phyloP scores from a whole-genome alignment of 2,329 filamentous ascomycete species.

The Hymenoscyphus scutula region DNA sequence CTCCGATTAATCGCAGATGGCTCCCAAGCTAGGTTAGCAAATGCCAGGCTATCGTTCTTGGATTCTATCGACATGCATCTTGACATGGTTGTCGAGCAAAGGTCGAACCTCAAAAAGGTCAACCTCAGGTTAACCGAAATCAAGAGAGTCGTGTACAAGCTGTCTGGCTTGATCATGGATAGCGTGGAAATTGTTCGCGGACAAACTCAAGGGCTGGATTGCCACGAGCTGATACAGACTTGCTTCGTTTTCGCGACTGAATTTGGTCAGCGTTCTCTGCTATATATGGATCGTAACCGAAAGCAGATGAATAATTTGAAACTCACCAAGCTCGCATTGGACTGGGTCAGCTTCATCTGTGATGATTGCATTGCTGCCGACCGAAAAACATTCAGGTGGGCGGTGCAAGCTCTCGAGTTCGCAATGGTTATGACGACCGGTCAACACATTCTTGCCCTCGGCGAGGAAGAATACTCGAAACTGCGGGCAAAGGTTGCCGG shows the following conservation, averaged over 20 bases:
- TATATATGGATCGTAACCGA: constrained; percentile 94
- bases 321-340: constrained; percentile 85
- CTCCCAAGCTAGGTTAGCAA: constrained; percentile 72
- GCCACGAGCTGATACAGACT: constrained; percentile 93
- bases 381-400: constrained; percentile 95
- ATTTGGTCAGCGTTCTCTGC: constrained; percentile 89
- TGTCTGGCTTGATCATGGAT: constrained; percentile 98
- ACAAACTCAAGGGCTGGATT: constrained; percentile 80
- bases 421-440: constrained; percentile 96
- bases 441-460: constrained; percentile 86
- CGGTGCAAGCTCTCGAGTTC: constrained; percentile 91
- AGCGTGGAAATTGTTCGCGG: constrained; percentile 90
- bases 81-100: constrained; percentile 85
- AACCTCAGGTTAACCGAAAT: constrained; percentile 90
- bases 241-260: constrained; percentile 99
- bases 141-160: constrained; percentile 90
- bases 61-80: constrained; percentile 80
- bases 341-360: constrained; percentile 98
- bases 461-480: constrained; percentile 80
- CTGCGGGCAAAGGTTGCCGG: constrained; percentile 87
- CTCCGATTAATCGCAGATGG: constrained; percentile 86
- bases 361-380: constrained; percentile 95
- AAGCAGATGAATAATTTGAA: constrained; percentile 97
- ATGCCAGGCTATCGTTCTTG: constrained; percentile 75
- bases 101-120: constrained; percentile 90